These are phyloP conservation scores for Zygosaccharomyces lentus DNA, from an alignment of 805 yeast species.

Conservation along the genomic window DNA sequence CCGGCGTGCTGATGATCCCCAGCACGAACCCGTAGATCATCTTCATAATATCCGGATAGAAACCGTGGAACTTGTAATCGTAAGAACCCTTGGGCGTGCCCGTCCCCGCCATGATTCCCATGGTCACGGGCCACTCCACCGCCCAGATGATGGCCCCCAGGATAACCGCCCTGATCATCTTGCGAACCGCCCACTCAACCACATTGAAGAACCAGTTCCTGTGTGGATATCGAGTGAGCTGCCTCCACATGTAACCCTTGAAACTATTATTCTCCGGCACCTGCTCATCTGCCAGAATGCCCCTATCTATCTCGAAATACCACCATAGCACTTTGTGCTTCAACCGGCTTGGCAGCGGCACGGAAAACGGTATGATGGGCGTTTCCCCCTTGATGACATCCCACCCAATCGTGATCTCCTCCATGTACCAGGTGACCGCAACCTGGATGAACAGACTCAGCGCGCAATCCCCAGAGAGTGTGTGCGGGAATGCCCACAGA, in stretches of 20 bases:
- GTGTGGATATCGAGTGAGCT: constrained; percentile 13
- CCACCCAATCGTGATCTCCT: constrained; percentile 23
- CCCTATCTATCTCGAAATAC: constrained; percentile 17
- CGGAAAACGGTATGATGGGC: constrained; percentile 11
- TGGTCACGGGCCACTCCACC: constrained; percentile 27
- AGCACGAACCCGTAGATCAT: constrained; percentile 22
- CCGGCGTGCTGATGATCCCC: constrained; percentile 20
- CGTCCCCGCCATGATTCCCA: constrained; percentile 26
- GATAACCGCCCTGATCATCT: constrained; percentile 17
- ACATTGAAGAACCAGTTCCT: constrained; percentile 13
- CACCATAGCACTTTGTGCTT: constrained; percentile 9
- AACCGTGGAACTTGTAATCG: constrained; percentile 21
- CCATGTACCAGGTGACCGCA: constrained; percentile 22
- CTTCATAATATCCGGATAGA: constrained; percentile 24
- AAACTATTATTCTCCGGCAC: constrained; percentile 4
- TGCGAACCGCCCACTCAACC: constrained; percentile 17
- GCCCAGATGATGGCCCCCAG: constrained; percentile 16
- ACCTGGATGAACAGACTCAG: constrained; percentile 24
- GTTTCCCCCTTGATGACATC: constrained; percentile 17
- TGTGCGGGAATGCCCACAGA: constrained; percentile 30
- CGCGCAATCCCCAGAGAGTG: constrained; percentile 29
- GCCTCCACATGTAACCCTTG: constrained; percentile 10
- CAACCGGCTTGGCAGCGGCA: constrained; percentile 6
- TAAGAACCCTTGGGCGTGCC: constrained; percentile 17
- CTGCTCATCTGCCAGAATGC: constrained; percentile 8